Percentiles rank a stretch among this genome's conserved stretches.
Evolutionary conservation across 495 filamentous ascomycete genomes (phyloP).

Genomic region (Lineolata rhizophorae): DNA sequence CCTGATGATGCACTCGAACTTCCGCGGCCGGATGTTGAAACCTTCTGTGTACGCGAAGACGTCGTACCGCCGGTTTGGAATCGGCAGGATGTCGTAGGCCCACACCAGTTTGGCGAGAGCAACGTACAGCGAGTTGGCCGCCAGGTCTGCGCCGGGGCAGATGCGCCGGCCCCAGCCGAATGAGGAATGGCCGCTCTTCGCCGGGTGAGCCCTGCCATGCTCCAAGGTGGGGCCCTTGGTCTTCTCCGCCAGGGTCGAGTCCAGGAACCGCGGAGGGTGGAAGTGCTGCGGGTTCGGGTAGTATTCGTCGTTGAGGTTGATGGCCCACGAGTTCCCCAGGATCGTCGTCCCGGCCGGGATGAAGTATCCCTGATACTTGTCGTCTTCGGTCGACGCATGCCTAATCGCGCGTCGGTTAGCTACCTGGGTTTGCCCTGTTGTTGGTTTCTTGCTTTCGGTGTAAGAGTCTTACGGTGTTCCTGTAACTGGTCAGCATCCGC

Average conservation of each 20-base stretch:
- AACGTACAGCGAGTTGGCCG: conserved; percentile 15
- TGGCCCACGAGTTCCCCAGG: conserved; percentile 41
- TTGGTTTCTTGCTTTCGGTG: too few relatives aligned
- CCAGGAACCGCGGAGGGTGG: conserved; percentile 16
- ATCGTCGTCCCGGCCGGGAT: conserved; percentile 29
- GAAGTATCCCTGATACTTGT: conserved; percentile 24
- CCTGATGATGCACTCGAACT: conserved; percentile 14
- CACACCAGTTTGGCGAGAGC: conserved; percentile 16
- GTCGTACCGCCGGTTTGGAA: conserved; percentile 12
- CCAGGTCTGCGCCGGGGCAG: conserved; percentile 17
- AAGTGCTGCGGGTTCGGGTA: conserved; percentile 43
- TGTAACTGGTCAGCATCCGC: too few relatives aligned
- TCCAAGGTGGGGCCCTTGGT: conserved; percentile 5
- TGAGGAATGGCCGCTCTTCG: conserved; percentile 21
- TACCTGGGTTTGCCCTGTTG: too few relatives aligned
- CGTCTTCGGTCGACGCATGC: conserved; percentile 36
- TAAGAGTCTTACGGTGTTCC: too few relatives aligned
- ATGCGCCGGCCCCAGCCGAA: conserved; percentile 26
- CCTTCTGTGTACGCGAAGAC: conserved; percentile 19
- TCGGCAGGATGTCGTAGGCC: conserved; percentile 14
- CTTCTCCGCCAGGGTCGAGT: conserved; percentile 2
- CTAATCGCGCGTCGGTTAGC: too few relatives aligned
- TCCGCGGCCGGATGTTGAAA: conserved; percentile 16
- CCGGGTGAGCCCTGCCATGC: conserved; percentile 20
- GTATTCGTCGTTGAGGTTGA: conserved; percentile 32